These are phyloP conservation scores for Lithohypha guttulata DNA, from an alignment of 2,329 filamentous ascomycete genomes.

Conservation along the genomic window DNA sequence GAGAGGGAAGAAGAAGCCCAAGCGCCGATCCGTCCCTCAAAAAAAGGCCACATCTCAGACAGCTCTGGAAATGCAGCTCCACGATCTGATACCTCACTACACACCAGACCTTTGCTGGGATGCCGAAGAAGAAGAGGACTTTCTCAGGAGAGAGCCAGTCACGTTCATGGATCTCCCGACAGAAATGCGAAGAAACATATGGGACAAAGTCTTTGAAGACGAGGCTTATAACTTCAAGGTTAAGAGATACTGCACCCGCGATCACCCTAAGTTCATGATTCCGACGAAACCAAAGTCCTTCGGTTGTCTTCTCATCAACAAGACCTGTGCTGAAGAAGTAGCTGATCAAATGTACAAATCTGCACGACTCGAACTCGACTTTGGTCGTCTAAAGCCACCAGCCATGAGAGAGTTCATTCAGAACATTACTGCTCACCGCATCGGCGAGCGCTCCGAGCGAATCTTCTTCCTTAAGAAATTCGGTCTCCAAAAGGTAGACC, in stretches of 20 bases:
- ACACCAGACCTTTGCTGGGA: neutral
- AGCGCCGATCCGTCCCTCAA: neutral
- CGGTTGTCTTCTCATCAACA: neutral
- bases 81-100: conserved; percentile 1
- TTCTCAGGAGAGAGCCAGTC: neutral
- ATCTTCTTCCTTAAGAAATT: conserved; percentile 3
- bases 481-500: conserved; percentile 1
- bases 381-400: neutral
- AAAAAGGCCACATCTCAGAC: neutral
- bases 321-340: neutral
- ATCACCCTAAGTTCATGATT: neutral
- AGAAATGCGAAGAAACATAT: neutral
- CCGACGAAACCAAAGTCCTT: neutral
- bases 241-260: neutral
- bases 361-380: neutral
- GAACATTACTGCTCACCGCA: neutral
- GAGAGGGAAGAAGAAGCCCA: neutral
- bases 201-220: conserved; percentile 1
- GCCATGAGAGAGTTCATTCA: neutral
- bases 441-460: neutral
- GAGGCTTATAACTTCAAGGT: neutral
- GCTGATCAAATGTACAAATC: neutral
- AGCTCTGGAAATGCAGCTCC: neutral
- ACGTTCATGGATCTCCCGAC: neutral
- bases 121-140: neutral